phyloP scores from a whole-genome alignment of 1,139 yeast species.

The Saccharomycopsis hybrid region DNA sequence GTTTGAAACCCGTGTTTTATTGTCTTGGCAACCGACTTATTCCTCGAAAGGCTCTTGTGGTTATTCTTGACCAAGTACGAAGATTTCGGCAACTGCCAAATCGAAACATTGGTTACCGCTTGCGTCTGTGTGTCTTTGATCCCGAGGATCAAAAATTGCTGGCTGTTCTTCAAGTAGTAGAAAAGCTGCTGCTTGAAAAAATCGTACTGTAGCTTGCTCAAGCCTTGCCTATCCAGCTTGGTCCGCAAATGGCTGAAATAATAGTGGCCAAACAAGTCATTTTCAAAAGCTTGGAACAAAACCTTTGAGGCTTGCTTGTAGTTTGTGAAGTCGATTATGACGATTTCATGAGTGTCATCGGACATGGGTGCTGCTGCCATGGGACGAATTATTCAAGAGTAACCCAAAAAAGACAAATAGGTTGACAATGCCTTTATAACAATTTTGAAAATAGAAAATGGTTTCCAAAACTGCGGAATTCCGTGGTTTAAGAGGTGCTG shows the following conservation, averaged over 20 bases:
- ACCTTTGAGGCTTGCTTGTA: conserved; percentile 8
- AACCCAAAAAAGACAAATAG: too few relatives aligned
- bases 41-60: not conserved
- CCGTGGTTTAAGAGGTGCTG: too few relatives aligned
- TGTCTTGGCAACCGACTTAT: not conserved
- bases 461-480: too few relatives aligned
- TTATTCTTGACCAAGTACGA: conserved; percentile 5
- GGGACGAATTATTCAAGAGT: too few relatives aligned
- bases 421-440: too few relatives aligned
- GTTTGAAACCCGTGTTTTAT: not conserved
- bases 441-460: too few relatives aligned
- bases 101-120: conserved; percentile 1
- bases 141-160: conserved; percentile 8
- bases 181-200: conserved; percentile 10
- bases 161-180: conserved; percentile 3
- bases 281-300: conserved; percentile 4
- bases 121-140: not conserved
- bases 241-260: conserved; percentile 6
- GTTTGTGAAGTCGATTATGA: conserved; percentile 1
- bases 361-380: too few relatives aligned
- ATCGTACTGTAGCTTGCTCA: not conserved
- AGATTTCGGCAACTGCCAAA: conserved; percentile 12
- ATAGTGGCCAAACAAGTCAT: conserved; percentile 8
- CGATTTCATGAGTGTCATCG: conserved; percentile 1
- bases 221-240: not conserved